Conservation (phyloP, 768 basidiomycete genomes). For the Amanita pseudoporphyria region DNA sequence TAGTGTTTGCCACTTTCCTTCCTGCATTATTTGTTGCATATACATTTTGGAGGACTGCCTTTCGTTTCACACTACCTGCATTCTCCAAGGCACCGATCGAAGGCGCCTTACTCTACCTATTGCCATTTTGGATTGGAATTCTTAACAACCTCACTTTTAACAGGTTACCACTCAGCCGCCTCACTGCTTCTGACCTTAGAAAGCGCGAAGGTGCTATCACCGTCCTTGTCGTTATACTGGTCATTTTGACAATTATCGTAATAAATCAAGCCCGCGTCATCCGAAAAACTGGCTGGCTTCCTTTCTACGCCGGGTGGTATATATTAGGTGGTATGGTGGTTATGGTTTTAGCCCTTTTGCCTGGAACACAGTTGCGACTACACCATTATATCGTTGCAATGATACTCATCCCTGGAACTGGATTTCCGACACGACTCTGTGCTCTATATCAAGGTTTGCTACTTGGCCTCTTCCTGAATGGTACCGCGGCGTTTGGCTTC, state of each 20-base stretch:
- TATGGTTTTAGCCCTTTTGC: conserved; percentile 58
- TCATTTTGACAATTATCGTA: conserved; percentile 49
- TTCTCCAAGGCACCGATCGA: conserved; percentile 66
- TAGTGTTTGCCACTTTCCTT: conserved; percentile 70
- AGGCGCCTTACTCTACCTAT: conserved; percentile 62
- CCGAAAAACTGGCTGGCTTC: conserved; percentile 77
- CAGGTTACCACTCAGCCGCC: conserved; percentile 66
- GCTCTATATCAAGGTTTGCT: conserved; percentile 77
- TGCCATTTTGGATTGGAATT: conserved; percentile 71
- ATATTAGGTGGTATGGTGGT: conserved; percentile 53
- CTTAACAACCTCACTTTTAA: conserved; percentile 64
- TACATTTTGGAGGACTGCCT: conserved; percentile 68
- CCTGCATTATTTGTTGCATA: conserved; percentile 73
- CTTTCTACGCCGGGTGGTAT: conserved; percentile 71
- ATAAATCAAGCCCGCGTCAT: conserved; percentile 77
- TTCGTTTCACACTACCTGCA: conserved; percentile 63
- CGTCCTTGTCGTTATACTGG: conserved; percentile 56
- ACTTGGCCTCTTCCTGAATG: conserved; percentile 76
- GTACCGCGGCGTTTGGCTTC: conserved; percentile 70
- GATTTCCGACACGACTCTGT: conserved; percentile 71
- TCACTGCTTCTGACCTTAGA: conserved; percentile 59
- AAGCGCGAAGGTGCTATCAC: conserved; percentile 58
- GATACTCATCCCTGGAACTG: conserved; percentile 65
- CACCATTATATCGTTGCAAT: conserved; percentile 83
- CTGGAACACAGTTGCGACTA: conserved; percentile 57